Percentiles rank a stretch among this genome's conserved stretches.
phyloP scores from a whole-genome alignment of 2,329 filamentous ascomycete genomes.

The Fonsecaea pedrosoi region DNA sequence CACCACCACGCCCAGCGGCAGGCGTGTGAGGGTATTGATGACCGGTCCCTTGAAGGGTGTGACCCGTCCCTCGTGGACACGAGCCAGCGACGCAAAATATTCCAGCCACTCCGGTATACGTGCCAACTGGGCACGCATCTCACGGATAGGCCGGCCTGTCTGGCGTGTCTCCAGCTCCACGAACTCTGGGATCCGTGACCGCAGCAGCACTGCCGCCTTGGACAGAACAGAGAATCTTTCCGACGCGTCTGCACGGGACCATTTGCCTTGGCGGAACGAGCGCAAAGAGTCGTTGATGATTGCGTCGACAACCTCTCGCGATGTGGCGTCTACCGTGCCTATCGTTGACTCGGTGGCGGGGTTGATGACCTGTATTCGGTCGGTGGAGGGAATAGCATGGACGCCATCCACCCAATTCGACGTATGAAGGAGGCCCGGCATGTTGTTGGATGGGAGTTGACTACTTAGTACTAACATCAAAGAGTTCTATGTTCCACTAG shows the following conservation, averaged over 20 bases:
- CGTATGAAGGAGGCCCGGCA: background rate
- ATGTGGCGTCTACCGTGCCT: conserved; percentile 60
- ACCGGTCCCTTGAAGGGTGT: conserved; percentile 63
- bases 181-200: conserved; percentile 60
- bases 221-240: conserved; percentile 68
- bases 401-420: conserved; percentile 46
- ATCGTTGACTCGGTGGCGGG: conserved; percentile 44
- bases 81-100: conserved; percentile 71
- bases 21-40: conserved; percentile 47
- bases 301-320: conserved; percentile 59
- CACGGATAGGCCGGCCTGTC: conserved; percentile 71
- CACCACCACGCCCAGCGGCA: conserved; percentile 50
- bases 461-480: too few relatives aligned
- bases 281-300: conserved; percentile 51
- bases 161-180: conserved; percentile 70
- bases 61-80: conserved; percentile 71
- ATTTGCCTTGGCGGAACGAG: conserved; percentile 59
- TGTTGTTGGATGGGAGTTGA: background rate
- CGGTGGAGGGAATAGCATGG: conserved; percentile 32
- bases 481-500: too few relatives aligned
- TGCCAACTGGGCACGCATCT: conserved; percentile 73
- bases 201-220: conserved; percentile 63
- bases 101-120: conserved; percentile 67
- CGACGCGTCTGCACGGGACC: conserved; percentile 65
- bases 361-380: conserved; percentile 42